Evolutionary conservation across 345 rosid species (phyloP), one percentile per base, ranked within the genome.

Genomic region (Salix suchowensis): DNA sequence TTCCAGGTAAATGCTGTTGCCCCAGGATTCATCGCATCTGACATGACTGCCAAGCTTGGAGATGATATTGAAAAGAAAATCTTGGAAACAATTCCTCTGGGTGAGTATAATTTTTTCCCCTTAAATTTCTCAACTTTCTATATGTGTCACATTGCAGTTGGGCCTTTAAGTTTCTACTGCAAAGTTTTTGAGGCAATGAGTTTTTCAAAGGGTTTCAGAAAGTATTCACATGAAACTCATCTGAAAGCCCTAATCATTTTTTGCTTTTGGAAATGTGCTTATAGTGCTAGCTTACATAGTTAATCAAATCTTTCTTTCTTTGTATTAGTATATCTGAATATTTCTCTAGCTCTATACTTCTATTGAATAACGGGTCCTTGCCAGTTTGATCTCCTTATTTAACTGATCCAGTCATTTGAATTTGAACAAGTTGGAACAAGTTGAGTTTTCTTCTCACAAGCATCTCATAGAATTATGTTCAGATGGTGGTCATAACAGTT

Each of bases 41-140:
- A 77, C 32, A 74, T 76, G 77, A 94, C 99, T 73, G 88, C 96
- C 77, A 89, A 94, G 85, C 99, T 96, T 80, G 92, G 97, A 26
- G 97, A 90, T 44, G 95, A 91, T 76, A 84, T 89, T 79, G 95
- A 94, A 84, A 96, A 93, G 97, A 96, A 91, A 84, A 87, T 94
- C 76, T 75, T 94, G 89, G 88, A 84, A 83, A 83, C 91, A 37
- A 94, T 96, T 69, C 99, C 99, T 67, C 75, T 92, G 75, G 98
- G 99, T 92, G 77, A 81, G 89, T 78, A 64, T 32, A 77, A 24
- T 36, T 36, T 44, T 37, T 10, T 10, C 0, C 12, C 12, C 11
- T 18, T 65, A 46, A 34, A 64, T 0, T 9, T 58, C 11, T 23
- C 1, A 23, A 1, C 23, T 58, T 58, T 55, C 21, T 21, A 0